Percentiles rank a stretch among this genome's conserved stretches.
Conservation (phyloP, 805 yeast species). For the Wickerhamia fluorescens region DNA sequence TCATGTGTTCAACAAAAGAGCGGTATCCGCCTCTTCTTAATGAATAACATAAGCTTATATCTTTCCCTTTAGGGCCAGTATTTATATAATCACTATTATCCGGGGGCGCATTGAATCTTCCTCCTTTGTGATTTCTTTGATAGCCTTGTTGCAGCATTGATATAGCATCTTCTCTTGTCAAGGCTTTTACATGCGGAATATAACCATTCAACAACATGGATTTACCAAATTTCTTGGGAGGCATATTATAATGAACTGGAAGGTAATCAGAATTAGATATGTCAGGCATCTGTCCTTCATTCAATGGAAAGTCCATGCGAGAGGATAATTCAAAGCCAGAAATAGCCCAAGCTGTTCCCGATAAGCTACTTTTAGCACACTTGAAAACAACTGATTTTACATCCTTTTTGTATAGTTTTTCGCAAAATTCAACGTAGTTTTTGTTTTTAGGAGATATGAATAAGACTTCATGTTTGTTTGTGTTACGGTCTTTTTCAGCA, state of each 20-base stretch:
- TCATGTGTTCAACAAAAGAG: slow-evolving; percentile 13
- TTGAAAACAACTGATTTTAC: slow-evolving; percentile 30
- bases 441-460: slow-evolving; percentile 60
- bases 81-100: slow-evolving; percentile 32
- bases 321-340: slow-evolving; percentile 29
- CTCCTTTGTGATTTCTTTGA: slow-evolving; percentile 9
- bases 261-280: slow-evolving; percentile 34
- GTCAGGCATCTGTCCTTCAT: slow-evolving; percentile 39
- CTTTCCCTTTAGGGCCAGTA: slow-evolving; percentile 33
- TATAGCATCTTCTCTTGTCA: slow-evolving; percentile 54
- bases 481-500: slow-evolving; percentile 64
- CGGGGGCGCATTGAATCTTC: slow-evolving; percentile 23
- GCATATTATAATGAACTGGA: slow-evolving; percentile 51
- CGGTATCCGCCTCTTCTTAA: slow-evolving; percentile 37
- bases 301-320: slow-evolving; percentile 39
- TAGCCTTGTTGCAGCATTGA: slow-evolving; percentile 41
- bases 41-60: slow-evolving; percentile 21
- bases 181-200: slow-evolving; percentile 51
- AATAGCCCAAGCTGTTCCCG: slow-evolving; percentile 46
- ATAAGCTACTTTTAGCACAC: slow-evolving; percentile 46
- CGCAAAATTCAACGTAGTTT: slow-evolving; percentile 33
- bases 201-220: slow-evolving; percentile 81
- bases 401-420: slow-evolving; percentile 34
- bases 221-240: slow-evolving; percentile 55
- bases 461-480: slow-evolving; percentile 62